Evolutionary conservation across 2,329 filamentous ascomycete species (phyloP), one percentile per base, ranked within the genome.

Genomic region (Ophidiomyces ophidiicola): DNA sequence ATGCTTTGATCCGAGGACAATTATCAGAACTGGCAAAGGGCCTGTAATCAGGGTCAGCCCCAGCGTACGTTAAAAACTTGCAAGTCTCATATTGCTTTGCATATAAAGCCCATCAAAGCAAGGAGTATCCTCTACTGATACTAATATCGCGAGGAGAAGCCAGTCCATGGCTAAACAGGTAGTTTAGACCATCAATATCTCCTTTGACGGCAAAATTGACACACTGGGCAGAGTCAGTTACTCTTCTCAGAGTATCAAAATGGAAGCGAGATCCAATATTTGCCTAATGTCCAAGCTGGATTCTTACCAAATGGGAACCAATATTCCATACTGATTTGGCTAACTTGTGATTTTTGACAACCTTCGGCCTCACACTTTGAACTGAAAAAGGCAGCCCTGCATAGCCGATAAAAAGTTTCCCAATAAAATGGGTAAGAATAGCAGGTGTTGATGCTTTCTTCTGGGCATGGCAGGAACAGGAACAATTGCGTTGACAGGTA

Each of bases 91-190:
- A 56, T 38, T 57, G 53, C 37, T 57, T 53, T 23, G 49, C 54
- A 42, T 59, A 58, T 10, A 59, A 43, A 26, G 56, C 54, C 55
- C 55, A 44, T 35, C 42, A 48, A n/a, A 59, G 45, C 2, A 58
- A 45, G 8, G 56, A 52, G 33, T 59, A 60, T 2, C 56, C 55
- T 19, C 54, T 46, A 6, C 48, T 51, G 23, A 34, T 50, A 41
- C 56, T 60, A 6, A 58, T 41, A 40, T 60, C 55, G 36, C 50
- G 46, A 11, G 56, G 53, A 11, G 54, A 58, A n/a, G 57, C 55
- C 14, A 52, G 18, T 1, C 56, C 55, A 15, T 44, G 32, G 8
- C 23, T 40, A 36, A 58, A 58, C 11, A 58, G 48, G 33, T 53
- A 39, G 35, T 56, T 52, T 10, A 60, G 36, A 11, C 52, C 57